Evolutionary conservation across 2,329 filamentous ascomycete genomes (phyloP).

Genomic region (Keithomyces neogunnii): DNA sequence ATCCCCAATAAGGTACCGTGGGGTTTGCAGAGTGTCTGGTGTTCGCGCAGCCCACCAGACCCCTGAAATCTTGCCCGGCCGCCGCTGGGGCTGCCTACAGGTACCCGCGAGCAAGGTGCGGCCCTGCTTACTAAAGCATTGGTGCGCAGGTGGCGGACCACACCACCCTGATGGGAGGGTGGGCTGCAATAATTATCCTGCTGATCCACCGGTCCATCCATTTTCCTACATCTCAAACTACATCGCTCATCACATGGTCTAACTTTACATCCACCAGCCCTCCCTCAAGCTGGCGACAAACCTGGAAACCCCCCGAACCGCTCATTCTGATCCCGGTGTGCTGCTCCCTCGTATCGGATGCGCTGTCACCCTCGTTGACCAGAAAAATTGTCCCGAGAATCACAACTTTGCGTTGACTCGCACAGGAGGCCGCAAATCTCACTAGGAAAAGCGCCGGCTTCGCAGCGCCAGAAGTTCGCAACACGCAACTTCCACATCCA

Average conservation of each 20-base stretch:
- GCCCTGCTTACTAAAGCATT: no score
- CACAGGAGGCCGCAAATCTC: neutral
- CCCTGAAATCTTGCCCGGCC: no score
- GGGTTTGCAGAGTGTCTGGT: no score
- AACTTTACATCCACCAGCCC: slow-evolving; percentile 16
- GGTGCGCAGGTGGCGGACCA: neutral
- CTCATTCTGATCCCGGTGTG: slow-evolving; percentile 4
- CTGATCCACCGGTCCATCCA: slow-evolving; percentile 18
- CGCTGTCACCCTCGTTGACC: slow-evolving; percentile 16
- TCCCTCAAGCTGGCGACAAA: slow-evolving; percentile 3
- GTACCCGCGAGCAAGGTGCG: no score
- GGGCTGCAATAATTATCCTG: slow-evolving; percentile 17
- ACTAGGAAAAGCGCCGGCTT: neutral
- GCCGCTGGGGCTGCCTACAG: no score
- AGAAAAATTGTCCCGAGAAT: slow-evolving; percentile 8
- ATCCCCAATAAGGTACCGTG: no score
- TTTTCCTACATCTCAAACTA: neutral
- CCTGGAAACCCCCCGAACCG: slow-evolving; percentile 1
- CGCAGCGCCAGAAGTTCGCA: neutral
- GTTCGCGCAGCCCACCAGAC: no score
- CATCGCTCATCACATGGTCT: slow-evolving; percentile 24
- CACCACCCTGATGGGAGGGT: slow-evolving; percentile 1
- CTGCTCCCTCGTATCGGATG: slow-evolving; percentile 13
- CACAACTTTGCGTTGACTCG: slow-evolving; percentile 4
- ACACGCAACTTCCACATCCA: neutral